Base-by-base conservation (phyloP, 768 basidiomycete genomes). In the Collybiopsis luxurians region DNA sequence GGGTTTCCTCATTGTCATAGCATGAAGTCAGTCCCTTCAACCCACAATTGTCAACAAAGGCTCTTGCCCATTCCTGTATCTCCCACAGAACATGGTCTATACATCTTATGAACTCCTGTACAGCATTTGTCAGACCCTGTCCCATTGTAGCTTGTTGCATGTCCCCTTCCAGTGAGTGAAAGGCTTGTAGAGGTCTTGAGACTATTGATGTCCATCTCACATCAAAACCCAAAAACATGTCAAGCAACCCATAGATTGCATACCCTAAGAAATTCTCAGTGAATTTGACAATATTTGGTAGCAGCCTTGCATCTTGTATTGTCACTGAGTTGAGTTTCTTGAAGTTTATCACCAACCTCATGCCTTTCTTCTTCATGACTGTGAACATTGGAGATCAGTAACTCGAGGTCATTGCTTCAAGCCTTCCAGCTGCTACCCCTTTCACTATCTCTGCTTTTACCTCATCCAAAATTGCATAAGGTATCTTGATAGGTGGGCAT, bases 121-220 rank as follows among this genome's bases (percentile, higher is more conserved):
- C 61, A 0, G 64, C 61, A 40, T 75, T 75, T 2, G 72, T 72
- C 24, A 60, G 66, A 0, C 75, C 61, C 65, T 71, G 70, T 0
- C 69, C 70, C 0, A 77, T 44, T 0, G 63, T 61, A 0, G 59
- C 61, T 0, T 71, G 61, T 0, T 65, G 62, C 1, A 61, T 24
- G 0, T 67, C 57, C 0, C 73, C 69, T 0, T 66, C 43, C 0
- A 66, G 64, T 0, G 62, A 66, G 47, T 66, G 60, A 52, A 74
- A 76, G 0, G 66, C 71, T 0, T 73, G 75, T 0, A 76, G 57
- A 19, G 74, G 69, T n/a, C n/a, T n/a, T n/a, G n/a, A n/a, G n/a
- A n/a, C n/a, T n/a, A n/a, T n/a, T n/a, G n/a, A n/a, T n/a, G n/a
- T n/a, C n/a, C n/a, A 50, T 0, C 68, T 56, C 0, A 68, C 67